Conservation (phyloP, 306 rosid species). For the Phaseolus lunatus region DNA sequence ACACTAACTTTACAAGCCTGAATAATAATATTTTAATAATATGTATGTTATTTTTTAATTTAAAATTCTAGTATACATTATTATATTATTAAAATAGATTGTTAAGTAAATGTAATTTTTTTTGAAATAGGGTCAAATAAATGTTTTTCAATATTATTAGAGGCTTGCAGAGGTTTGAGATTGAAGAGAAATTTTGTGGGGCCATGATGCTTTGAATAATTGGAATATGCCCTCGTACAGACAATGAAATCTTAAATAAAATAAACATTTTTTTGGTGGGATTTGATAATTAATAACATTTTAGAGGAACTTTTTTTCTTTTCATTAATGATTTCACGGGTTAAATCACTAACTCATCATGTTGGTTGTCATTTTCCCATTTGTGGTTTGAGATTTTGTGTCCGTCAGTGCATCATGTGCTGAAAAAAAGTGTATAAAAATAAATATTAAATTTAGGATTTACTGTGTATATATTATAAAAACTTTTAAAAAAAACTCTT, state of each 20-base stretch:
- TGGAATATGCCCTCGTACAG: constrained; percentile 32
- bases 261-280: not conserved
- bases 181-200: not conserved
- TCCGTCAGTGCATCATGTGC: not conserved
- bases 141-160: too few species aligned
- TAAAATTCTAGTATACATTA: too few species aligned
- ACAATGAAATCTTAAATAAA: not conserved
- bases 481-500: too few species aligned
- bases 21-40: too few species aligned
- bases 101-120: too few species aligned
- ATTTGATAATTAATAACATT: not conserved
- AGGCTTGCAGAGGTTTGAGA: constrained; percentile 37
- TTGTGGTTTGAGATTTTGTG: not conserved
- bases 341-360: not conserved
- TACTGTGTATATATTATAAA: too few species aligned
- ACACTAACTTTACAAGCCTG: too few species aligned
- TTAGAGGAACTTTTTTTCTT: not conserved
- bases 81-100: too few species aligned
- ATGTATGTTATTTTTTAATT: too few species aligned
- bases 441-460: too few species aligned
- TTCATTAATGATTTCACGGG: not conserved
- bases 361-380: not conserved
- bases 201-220: not conserved
- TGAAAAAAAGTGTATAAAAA: too few species aligned
- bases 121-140: too few species aligned